Evolutionary conservation across 2,329 filamentous ascomycete genomes (phyloP).

Genomic region (Alternaria dauci): DNA sequence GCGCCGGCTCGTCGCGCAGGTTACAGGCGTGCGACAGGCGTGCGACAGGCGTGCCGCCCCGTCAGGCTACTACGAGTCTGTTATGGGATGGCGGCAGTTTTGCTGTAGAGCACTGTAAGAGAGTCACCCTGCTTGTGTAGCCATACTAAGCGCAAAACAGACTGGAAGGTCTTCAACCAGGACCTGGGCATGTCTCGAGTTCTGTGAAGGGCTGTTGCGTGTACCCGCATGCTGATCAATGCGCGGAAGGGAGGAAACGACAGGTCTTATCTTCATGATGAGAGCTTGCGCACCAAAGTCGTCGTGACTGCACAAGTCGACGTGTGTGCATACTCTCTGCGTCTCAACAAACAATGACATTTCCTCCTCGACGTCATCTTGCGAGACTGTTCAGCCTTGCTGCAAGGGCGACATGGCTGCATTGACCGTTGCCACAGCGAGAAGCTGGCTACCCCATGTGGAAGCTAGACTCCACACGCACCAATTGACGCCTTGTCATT

Average conservation of each 20-base stretch:
- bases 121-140: slow-evolving; percentile 42
- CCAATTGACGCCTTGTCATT: slow-evolving; percentile 29
- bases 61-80: slow-evolving; percentile 32
- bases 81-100: slow-evolving; percentile 24
- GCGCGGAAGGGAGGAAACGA: slow-evolving; percentile 38
- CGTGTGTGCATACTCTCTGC: neutral
- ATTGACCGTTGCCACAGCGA: slow-evolving; percentile 28
- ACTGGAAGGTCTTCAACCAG: slow-evolving; percentile 43
- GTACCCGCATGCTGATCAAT: slow-evolving; percentile 15
- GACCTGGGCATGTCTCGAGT: slow-evolving; percentile 28
- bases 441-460: slow-evolving; percentile 31
- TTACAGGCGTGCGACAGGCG: slow-evolving; percentile 39
- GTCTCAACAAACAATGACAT: slow-evolving; percentile 5
- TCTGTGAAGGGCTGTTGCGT: slow-evolving; percentile 20
- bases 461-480: slow-evolving; percentile 34
- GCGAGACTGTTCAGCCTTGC: slow-evolving; percentile 41
- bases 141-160: slow-evolving; percentile 41
- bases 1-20: slow-evolving; percentile 33
- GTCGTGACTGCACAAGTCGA: neutral
- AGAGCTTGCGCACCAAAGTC: neutral
- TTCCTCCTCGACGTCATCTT: neutral
- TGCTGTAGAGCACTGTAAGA: slow-evolving; percentile 34
- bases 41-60: slow-evolving; percentile 28
- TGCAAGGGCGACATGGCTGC: slow-evolving; percentile 45
- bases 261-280: slow-evolving; percentile 29